Evolutionary conservation across 139 green algal species (phyloP), one percentile per base, ranked within the genome.

Genomic region (Coelastrella sp.): DNA sequence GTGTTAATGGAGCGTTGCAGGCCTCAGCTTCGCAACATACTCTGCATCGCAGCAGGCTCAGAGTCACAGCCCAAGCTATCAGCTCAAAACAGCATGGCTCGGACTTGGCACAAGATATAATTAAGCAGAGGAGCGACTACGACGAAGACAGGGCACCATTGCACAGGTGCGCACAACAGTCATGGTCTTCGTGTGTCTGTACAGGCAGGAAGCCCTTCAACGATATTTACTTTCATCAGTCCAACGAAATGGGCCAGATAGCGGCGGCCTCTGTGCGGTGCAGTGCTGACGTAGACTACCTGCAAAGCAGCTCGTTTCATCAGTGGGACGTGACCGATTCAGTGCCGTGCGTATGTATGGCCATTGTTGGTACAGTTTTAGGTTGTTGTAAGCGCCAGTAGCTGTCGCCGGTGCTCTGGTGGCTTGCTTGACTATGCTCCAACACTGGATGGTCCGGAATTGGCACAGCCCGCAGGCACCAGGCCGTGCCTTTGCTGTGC

Each of bases 81-180:
- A 76, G 68, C 68, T 76, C 68, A 32, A 76, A 76, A 17, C 68
- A 76, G 68, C 68, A 76, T 76, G 68, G 68, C 22, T 76, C 68
- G 68, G 68, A 76, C 17, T 8, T 76, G 8, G 68, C 68, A 8
- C 68, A 76, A 23, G 68, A 76, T 22, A 23, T 22, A 7, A 17
- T 76, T 32, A 76, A 17, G 6, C 68, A 76, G 68, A 76, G 68
- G 17, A 76, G 17, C 17, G 68, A 76, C 68, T 76, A 76, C 22
- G 68, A 76, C 22, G 68, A 76, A 6, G 68, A 76, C 68, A 76
- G 68, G 68, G 68, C 68, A 76, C 68, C 68, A 5, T 76, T 76
- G 68, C 68, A 76, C 68, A 76, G 68, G 68, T 76, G 22, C 16
- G 68, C 68, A 76, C 68, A 76, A 76, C 68, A 76, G 68, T 76